These are phyloP conservation scores for Erigeron canadensis DNA, from an alignment of 129 eudicot species.

Conservation along the genomic window DNA sequence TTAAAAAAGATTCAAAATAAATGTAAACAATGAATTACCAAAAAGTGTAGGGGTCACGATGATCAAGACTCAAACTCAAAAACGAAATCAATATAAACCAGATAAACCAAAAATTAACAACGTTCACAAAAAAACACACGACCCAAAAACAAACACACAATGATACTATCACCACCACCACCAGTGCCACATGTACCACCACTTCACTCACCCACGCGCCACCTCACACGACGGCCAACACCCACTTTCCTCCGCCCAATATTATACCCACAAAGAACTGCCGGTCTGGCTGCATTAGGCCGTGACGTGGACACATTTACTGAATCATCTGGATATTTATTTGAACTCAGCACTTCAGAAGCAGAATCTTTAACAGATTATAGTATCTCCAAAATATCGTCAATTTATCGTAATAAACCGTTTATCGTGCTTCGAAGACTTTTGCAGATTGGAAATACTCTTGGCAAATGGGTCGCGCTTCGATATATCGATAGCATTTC, in stretches of 20 bases:
- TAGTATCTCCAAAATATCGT: slow-evolving; percentile 47
- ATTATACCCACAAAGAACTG: slow-evolving; percentile 16
- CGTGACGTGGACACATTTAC: slow-evolving; percentile 71
- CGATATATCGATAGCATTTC: slow-evolving; percentile 58
- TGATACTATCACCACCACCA: slow-evolving; percentile 38
- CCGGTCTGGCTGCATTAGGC: slow-evolving; percentile 20
- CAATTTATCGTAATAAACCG: slow-evolving; percentile 67
- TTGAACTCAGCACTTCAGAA: slow-evolving; percentile 72
- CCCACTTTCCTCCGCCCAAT: slow-evolving; percentile 1
- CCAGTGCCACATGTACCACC: slow-evolving; percentile 20
- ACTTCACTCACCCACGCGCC: slow-evolving; percentile 18
- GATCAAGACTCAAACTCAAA: too few species aligned
- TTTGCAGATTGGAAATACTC: slow-evolving; percentile 63
- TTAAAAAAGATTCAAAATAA: too few species aligned
- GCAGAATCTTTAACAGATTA: slow-evolving; percentile 72
- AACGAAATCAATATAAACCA: not conserved
- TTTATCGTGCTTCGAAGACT: slow-evolving; percentile 65
- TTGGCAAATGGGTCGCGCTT: slow-evolving; percentile 77
- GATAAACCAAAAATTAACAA: slow-evolving; percentile 24
- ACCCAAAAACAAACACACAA: slow-evolving; percentile 7
- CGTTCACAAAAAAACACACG: slow-evolving; percentile 17
- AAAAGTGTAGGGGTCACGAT: slow-evolving; percentile 1
- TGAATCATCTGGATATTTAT: slow-evolving; percentile 83
- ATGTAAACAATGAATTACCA: slow-evolving; percentile 22
- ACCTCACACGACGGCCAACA: slow-evolving; percentile 18